Evolutionary conservation across 805 yeast species (phyloP).

Genomic region (Candida peoriensis): DNA sequence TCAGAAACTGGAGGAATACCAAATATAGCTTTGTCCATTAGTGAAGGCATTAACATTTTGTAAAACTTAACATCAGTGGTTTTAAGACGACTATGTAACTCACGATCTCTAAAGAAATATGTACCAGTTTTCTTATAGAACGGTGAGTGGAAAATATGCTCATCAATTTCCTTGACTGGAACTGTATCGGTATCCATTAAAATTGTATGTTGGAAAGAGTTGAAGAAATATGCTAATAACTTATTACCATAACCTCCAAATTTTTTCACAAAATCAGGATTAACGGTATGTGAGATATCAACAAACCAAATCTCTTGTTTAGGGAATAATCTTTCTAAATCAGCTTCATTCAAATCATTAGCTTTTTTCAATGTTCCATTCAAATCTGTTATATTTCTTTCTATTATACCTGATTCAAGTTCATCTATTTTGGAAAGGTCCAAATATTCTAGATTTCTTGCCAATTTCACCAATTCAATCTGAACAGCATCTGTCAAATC

Average conservation of each 20-base stretch:
- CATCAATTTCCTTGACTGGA: conserved; percentile 34
- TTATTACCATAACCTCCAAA: conserved; percentile 41
- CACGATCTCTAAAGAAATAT: conserved; percentile 44
- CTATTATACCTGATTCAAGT: conserved; percentile 2
- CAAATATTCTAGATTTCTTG: conserved; percentile 19
- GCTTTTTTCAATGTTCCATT: neutral
- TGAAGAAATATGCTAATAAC: conserved; percentile 42
- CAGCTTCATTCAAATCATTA: neutral
- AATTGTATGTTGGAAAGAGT: conserved; percentile 42
- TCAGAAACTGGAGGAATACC: conserved; percentile 31
- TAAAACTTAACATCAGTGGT: conserved; percentile 32
- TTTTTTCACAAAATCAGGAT: conserved; percentile 10
- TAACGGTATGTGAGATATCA: conserved; percentile 23
- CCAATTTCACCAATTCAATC: conserved; percentile 28
- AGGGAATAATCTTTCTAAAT: conserved; percentile 19
- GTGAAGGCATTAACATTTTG: conserved; percentile 38
- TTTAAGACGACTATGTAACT: conserved; percentile 24
- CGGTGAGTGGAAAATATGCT: conserved; percentile 27
- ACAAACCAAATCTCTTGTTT: conserved; percentile 39
- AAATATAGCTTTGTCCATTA: conserved; percentile 31
- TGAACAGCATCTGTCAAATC: conserved; percentile 29
- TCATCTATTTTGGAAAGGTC: conserved; percentile 11
- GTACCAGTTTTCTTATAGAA: conserved; percentile 32
- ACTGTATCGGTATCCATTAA: conserved; percentile 50
- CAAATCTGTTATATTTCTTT: conserved; percentile 1